Percentiles rank a stretch among this genome's conserved stretches.
phyloP scores from a whole-genome alignment of 164 flowering plant species.

The Vitis cinerea region DNA sequence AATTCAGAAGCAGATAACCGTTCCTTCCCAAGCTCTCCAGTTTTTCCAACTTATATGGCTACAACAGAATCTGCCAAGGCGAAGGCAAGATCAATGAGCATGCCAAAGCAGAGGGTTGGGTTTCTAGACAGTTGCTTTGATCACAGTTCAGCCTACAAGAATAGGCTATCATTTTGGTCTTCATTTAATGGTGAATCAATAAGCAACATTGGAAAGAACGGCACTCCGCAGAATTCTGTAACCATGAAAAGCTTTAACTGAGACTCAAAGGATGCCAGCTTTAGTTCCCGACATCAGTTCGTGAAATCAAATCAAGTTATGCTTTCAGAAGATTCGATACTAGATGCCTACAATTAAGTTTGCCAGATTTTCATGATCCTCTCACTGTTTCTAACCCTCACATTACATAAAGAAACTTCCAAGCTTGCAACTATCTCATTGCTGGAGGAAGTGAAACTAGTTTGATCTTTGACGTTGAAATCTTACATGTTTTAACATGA shows the following conservation, averaged over 20 bases:
- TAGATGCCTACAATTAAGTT: no score
- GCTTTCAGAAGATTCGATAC: neutral
- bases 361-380: neutral
- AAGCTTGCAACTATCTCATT: no score
- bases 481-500: no score
- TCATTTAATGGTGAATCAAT: slow-evolving; percentile 37
- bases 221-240: slow-evolving; percentile 27
- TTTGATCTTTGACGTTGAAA: no score
- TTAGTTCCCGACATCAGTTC: slow-evolving; percentile 19
- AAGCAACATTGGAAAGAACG: slow-evolving; percentile 10
- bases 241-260: slow-evolving; percentile 16
- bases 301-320: neutral
- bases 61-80: slow-evolving; percentile 74
- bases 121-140: slow-evolving; percentile 33
- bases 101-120: slow-evolving; percentile 54
- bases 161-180: slow-evolving; percentile 36
- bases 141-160: slow-evolving; percentile 29
- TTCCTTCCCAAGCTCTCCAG: slow-evolving; percentile 43
- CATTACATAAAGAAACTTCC: no score
- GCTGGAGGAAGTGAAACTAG: neutral
- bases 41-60: slow-evolving; percentile 75
- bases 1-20: slow-evolving; percentile 28
- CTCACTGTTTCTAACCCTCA: neutral
- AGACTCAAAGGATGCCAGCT: slow-evolving; percentile 21
- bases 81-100: slow-evolving; percentile 67